These are phyloP conservation scores for Glutinoglossum americanum DNA, from an alignment of 495 filamentous ascomycete genomes.

Conservation along the genomic window DNA sequence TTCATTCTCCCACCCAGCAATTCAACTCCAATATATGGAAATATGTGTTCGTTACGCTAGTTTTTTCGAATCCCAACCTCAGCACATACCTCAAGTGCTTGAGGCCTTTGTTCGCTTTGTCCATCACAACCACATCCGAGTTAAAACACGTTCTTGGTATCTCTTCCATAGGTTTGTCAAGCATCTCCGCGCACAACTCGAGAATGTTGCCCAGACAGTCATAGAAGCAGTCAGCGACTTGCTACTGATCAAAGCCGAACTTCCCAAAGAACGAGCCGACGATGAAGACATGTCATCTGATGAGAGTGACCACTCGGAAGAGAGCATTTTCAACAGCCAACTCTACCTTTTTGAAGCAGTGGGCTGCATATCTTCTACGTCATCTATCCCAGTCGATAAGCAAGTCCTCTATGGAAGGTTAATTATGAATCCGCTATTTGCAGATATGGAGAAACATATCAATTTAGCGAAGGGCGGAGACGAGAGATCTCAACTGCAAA, in stretches of 20 bases:
- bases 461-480: slow-evolving; percentile 54
- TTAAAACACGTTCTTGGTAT: slow-evolving; percentile 87
- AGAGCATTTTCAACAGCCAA: slow-evolving; percentile 75
- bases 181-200: slow-evolving; percentile 59
- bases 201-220: slow-evolving; percentile 71
- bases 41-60: slow-evolving; percentile 80
- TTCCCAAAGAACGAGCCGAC: slow-evolving; percentile 45
- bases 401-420: slow-evolving; percentile 69
- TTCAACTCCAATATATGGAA: slow-evolving; percentile 93
- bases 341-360: slow-evolving; percentile 88
- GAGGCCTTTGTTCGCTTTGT: slow-evolving; percentile 80
- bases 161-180: slow-evolving; percentile 88
- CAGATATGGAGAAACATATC: slow-evolving; percentile 62
- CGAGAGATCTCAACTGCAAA: slow-evolving; percentile 59
- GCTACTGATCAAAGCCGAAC: slow-evolving; percentile 72
- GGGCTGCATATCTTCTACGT: slow-evolving; percentile 66
- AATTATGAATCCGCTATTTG: slow-evolving; percentile 67
- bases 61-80: slow-evolving; percentile 73
- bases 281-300: slow-evolving; percentile 90
- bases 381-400: slow-evolving; percentile 50
- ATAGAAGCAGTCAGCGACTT: slow-evolving; percentile 79
- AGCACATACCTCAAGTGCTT: slow-evolving; percentile 62
- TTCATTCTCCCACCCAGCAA: slow-evolving; percentile 69
- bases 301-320: slow-evolving; percentile 66
- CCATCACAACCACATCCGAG: slow-evolving; percentile 64